Evolutionary conservation across 139 green algal genomes (phyloP).

Genomic region (Volvox africanus): DNA sequence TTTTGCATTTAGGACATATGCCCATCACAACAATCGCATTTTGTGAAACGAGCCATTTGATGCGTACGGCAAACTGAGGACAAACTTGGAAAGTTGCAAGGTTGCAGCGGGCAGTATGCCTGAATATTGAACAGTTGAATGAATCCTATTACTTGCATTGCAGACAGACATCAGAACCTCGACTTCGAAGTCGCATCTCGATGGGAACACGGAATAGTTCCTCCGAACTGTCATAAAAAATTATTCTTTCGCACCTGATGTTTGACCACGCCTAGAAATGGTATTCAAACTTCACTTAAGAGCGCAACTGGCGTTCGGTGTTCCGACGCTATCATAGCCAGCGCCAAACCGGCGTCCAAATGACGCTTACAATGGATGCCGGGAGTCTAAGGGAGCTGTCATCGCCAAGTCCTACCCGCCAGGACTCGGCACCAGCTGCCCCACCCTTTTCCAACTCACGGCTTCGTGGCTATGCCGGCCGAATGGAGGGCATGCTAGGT

Average conservation of each 20-base stretch:
- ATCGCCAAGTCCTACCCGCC: not conserved
- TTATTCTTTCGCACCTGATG: no score
- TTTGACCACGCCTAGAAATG: no score
- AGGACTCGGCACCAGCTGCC: not conserved
- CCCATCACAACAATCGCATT: no score
- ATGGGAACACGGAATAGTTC: not conserved
- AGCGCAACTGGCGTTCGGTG: not conserved
- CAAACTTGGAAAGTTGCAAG: no score
- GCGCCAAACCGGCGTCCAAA: not conserved
- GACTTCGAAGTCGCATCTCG: not conserved
- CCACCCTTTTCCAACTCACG: slow-evolving; percentile 36
- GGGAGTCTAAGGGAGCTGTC: not conserved
- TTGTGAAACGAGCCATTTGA: not conserved
- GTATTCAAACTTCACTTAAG: no score
- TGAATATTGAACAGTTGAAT: not conserved
- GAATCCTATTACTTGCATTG: not conserved
- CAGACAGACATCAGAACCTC: not conserved
- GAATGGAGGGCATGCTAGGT: slow-evolving; percentile 39
- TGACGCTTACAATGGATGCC: not conserved
- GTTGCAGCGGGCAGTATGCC: not conserved
- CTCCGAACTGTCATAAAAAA: no score
- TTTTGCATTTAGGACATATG: no score
- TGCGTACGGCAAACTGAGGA: not conserved
- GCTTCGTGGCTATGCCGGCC: slow-evolving; percentile 13
- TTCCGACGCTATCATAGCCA: not conserved